A percentile compares a stretch with the other conserved stretches of the same genome.
These are phyloP conservation scores for Ceriops tagal DNA, from an alignment of 345 rosid genomes.

Conservation along the genomic window DNA sequence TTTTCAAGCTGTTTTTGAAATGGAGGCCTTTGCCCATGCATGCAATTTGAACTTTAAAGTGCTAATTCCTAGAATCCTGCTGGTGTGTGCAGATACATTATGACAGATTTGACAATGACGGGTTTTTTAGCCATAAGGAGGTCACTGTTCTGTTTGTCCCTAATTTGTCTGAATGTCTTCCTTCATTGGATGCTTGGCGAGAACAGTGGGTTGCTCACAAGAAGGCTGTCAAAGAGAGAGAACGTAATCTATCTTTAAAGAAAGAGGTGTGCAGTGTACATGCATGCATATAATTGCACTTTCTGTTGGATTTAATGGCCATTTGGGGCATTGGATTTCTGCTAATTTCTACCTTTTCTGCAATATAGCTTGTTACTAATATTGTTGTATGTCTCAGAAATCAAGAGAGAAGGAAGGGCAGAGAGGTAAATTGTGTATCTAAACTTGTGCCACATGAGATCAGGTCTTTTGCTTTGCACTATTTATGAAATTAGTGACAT, in stretches of 20 bases:
- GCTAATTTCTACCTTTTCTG: background rate
- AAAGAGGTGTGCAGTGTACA: conserved; percentile 36
- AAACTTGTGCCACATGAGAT: conserved; percentile 3
- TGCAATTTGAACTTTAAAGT: conserved; percentile 4
- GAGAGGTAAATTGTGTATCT: conserved; percentile 45
- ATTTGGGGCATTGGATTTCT: too few species aligned
- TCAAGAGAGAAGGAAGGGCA: conserved; percentile 46
- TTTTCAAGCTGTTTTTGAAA: too few species aligned
- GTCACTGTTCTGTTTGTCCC: conserved; percentile 89
- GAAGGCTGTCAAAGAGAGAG: conserved; percentile 66
- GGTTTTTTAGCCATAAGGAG: conserved; percentile 81
- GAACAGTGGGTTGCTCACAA: conserved; percentile 79
- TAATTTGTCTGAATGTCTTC: conserved; percentile 83
- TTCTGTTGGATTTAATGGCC: background rate
- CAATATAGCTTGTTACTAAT: conserved; percentile 7
- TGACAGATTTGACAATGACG: conserved; percentile 83
- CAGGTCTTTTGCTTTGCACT: conserved; percentile 8
- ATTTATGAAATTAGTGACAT: conserved; percentile 5
- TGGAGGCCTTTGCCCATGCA: background rate
- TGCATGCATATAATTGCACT: background rate
- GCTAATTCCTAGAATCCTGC: conserved; percentile 8
- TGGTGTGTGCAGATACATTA: conserved; percentile 73
- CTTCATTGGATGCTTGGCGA: conserved; percentile 74
- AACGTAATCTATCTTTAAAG: conserved; percentile 44
- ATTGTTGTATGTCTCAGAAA: conserved; percentile 38